These are phyloP conservation scores for Cubamyces lactineus DNA, from an alignment of 768 basidiomycete species.

Conservation along the genomic window DNA sequence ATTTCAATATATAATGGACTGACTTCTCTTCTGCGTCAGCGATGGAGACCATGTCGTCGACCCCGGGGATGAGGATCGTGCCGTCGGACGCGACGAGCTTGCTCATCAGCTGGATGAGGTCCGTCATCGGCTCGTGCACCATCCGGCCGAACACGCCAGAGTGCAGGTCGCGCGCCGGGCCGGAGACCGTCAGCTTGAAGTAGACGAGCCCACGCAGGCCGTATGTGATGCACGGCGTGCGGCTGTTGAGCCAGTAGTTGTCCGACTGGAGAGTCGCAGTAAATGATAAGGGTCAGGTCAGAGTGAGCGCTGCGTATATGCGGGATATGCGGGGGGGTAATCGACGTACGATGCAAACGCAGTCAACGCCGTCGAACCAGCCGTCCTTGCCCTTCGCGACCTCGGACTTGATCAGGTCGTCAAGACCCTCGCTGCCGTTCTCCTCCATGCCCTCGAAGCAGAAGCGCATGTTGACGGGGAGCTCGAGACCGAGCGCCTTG, in stretches of 20 bases:
- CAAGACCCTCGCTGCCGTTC: conserved; percentile 87
- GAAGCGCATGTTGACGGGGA: conserved; percentile 89
- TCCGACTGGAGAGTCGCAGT: conserved; percentile 59
- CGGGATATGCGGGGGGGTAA: background rate
- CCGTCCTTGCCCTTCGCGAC: conserved; percentile 61
- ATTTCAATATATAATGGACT: conserved; percentile 23
- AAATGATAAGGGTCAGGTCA: background rate
- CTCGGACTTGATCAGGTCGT: conserved; percentile 82
- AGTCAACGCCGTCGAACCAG: conserved; percentile 89
- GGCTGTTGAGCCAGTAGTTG: conserved; percentile 91
- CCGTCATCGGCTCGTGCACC: conserved; percentile 94
- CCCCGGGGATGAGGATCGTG: conserved; percentile 86
- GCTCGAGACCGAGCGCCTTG: conserved; percentile 57
- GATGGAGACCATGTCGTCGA: conserved; percentile 81
- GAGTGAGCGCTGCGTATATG: background rate
- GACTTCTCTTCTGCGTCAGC: conserved; percentile 75
- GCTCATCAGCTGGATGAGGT: conserved; percentile 81
- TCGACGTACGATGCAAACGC: conserved; percentile 83
- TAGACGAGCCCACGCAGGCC: conserved; percentile 89
- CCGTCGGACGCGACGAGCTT: conserved; percentile 81
- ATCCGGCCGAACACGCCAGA: conserved; percentile 85
- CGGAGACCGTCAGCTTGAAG: conserved; percentile 80
- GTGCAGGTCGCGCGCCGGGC: conserved; percentile 87
- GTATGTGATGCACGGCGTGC: conserved; percentile 82
- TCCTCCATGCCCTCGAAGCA: conserved; percentile 99